Base-by-base conservation (phyloP, 1,139 yeast genomes). In the Candida freyschussii region DNA sequence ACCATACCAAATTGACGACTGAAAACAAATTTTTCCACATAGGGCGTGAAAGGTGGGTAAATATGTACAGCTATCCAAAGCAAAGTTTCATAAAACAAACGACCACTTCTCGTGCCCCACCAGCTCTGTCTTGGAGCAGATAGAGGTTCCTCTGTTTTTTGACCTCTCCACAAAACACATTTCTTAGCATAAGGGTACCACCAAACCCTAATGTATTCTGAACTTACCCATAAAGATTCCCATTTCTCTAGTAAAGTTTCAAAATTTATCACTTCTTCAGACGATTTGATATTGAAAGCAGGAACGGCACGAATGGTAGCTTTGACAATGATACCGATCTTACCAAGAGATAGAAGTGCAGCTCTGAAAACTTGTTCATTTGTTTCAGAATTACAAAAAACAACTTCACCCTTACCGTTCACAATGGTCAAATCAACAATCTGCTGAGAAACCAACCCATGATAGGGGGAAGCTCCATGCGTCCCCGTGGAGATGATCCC, bases 401-500 rank as follows among this genome's bases (percentile, higher is more conserved):
- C 63, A 14, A 78, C 53, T 43, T 84, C 75, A 17, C 96, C 97
- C 39, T 62, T 59, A 26, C 91, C 84, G 47, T 82, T 76, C 37
- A 83, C 74, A 26, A 89, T 62, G 6, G 83, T 75, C 38, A 91
- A 59, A 37, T 78, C 74, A 4, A 89, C 96, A 40, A 86, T 72
- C 57, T 87, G 96, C 51, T 87, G 91, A 9, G 93, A 77, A 4
- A 91, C 85, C 28, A 89, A 67, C 1, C 97, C 96, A 52, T 91
- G 97, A 56, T 72, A 85, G 33, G 91, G 93, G 7, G 95, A 79
- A 1, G 96, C 83, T 2, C 98, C 98, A 54, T 91, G 98, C 1
- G 97, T 87, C 23, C 97, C 97, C 0, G 98, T 91, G 2, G 95
- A 83, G 31, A 91, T 86, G 44, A 89, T 76, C 5, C 98, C 98